phyloP scores from a whole-genome alignment of 768 basidiomycete species.

The Collybia mongolica region DNA sequence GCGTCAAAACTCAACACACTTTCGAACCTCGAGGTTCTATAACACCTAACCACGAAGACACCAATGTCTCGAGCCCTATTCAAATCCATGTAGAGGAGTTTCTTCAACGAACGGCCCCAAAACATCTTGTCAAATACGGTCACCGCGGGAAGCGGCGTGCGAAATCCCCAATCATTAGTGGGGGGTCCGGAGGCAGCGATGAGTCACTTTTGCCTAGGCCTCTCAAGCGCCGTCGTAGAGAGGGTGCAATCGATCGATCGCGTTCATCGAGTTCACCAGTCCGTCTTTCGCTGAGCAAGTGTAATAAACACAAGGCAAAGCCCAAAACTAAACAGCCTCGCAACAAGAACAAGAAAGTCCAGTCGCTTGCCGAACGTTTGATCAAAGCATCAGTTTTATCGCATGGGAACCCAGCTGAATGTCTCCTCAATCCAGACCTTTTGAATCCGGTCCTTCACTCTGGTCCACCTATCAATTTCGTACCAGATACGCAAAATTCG shows the following conservation, averaged over 20 bases:
- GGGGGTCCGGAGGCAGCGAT: constrained; percentile 6
- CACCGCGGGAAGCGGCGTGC: constrained; percentile 13
- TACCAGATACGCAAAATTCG: constrained; percentile 11
- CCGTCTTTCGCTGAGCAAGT: no score
- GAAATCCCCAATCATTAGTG: constrained; percentile 1
- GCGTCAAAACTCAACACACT: neutral
- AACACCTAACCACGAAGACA: neutral
- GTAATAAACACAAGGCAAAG: no score
- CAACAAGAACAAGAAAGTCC: constrained; percentile 13
- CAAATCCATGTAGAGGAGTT: constrained; percentile 29
- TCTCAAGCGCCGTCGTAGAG: neutral
- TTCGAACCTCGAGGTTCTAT: neutral
- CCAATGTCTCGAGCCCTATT: neutral
- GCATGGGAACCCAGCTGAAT: constrained; percentile 27
- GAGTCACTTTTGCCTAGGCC: neutral
- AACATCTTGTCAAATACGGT: constrained; percentile 18
- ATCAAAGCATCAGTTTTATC: constrained; percentile 34
- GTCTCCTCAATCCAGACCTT: constrained; percentile 13
- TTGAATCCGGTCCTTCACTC: constrained; percentile 6
- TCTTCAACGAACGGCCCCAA: constrained; percentile 18
- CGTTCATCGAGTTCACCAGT: no score
- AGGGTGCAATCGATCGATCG: neutral
- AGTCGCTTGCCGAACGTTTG: constrained; percentile 28
- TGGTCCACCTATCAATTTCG: constrained; percentile 26
- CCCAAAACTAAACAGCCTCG: no score